A percentile compares a stretch with the other conserved stretches of the same genome.
These are phyloP conservation scores for Entelexis paramagnoliae DNA, from an alignment of 1,139 yeast species.

Conservation along the genomic window DNA sequence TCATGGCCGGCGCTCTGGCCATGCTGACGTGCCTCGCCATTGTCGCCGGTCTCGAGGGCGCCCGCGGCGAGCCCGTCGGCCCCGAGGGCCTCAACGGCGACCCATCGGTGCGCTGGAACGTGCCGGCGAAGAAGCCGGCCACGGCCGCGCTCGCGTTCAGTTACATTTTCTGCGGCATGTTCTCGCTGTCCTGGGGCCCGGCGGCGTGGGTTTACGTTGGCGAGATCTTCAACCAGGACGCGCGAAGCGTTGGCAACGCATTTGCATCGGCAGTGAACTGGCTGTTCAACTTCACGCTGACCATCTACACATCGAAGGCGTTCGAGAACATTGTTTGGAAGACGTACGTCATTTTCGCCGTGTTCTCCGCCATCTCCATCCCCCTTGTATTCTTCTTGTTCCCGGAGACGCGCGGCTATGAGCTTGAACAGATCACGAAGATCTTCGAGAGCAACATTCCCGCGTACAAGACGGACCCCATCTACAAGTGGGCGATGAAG, in stretches of 20 bases:
- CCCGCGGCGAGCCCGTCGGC: slow-evolving; percentile 32
- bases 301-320: slow-evolving; percentile 45
- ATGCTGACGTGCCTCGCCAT: slow-evolving; percentile 29
- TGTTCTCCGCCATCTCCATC: slow-evolving; percentile 46
- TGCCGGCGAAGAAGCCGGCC: slow-evolving; percentile 12
- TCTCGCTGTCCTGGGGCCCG: slow-evolving; percentile 50
- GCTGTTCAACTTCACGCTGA: slow-evolving; percentile 51
- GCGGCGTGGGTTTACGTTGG: slow-evolving; percentile 39
- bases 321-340: slow-evolving; percentile 46
- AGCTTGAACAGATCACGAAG: slow-evolving; percentile 26
- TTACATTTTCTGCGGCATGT: slow-evolving; percentile 45
- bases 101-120: slow-evolving; percentile 22
- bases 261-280: slow-evolving; percentile 35
- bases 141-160: slow-evolving; percentile 40
- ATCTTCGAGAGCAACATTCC: slow-evolving; percentile 17
- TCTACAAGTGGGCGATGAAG: slow-evolving; percentile 15
- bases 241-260: slow-evolving; percentile 21
- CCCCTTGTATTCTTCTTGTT: slow-evolving; percentile 49
- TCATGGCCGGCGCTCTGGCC: slow-evolving; percentile 38
- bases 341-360: slow-evolving; percentile 53
- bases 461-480: slow-evolving; percentile 20
- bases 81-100: slow-evolving; percentile 22
- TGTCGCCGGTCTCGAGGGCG: slow-evolving; percentile 38
- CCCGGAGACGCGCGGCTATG: slow-evolving; percentile 47
- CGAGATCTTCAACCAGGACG: slow-evolving; percentile 23